Conservation (phyloP, 768 basidiomycete species). For the Mycena epipterygia region DNA sequence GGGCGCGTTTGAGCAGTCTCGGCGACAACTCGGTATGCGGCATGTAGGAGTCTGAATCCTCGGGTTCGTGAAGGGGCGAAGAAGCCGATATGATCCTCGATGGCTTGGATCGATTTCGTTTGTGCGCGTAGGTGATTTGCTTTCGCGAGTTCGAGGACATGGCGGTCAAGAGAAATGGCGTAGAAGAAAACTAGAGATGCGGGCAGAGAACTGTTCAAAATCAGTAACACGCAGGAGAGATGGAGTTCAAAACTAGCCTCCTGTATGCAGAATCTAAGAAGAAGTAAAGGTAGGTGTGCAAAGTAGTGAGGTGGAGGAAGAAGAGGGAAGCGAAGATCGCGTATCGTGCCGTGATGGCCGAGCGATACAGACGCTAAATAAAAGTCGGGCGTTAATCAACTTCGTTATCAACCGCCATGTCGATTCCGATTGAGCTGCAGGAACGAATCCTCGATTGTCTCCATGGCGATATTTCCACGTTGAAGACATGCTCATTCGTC, state of each 20-base stretch:
- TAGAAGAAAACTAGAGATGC: too few relatives aligned
- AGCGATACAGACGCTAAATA: background rate
- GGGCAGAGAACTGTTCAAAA: background rate
- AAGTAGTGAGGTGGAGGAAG: background rate
- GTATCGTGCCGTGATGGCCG: background rate
- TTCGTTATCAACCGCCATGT: background rate
- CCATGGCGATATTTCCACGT: background rate
- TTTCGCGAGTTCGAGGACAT: conserved; percentile 29
- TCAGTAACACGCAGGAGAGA: background rate
- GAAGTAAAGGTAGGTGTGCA: background rate
- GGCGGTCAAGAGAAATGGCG: background rate
- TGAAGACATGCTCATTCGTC: conserved; percentile 23
- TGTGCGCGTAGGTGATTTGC: conserved; percentile 43
- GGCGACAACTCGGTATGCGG: conserved; percentile 55
- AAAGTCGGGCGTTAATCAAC: too few relatives aligned
- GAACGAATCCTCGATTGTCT: conserved; percentile 18
- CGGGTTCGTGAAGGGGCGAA: conserved; percentile 38
- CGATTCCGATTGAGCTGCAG: conserved; percentile 21
- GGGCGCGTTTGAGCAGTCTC: conserved; percentile 63
- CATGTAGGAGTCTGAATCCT: conserved; percentile 43
- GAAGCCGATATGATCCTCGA: conserved; percentile 24
- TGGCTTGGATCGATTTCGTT: conserved; percentile 39
- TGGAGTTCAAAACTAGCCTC: background rate
- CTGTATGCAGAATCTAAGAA: too few relatives aligned
- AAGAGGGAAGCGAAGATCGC: too few relatives aligned